Evolutionary conservation across 495 filamentous ascomycete genomes (phyloP).

Genomic region (Darksidea phi): DNA sequence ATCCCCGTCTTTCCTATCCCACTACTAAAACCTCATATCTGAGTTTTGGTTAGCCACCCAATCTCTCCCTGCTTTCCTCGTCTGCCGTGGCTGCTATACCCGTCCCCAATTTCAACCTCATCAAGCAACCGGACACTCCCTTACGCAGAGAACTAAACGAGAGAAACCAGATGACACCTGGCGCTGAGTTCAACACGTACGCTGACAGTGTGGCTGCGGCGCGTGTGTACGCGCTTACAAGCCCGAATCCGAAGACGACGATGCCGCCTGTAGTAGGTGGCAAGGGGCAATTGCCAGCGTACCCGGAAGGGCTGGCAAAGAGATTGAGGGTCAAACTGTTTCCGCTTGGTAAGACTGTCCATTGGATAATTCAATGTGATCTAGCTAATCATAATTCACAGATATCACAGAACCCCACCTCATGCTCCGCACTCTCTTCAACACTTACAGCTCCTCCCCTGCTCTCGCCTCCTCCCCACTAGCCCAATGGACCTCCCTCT

Average conservation of each 20-base stretch:
- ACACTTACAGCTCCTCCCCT: constrained; percentile 51
- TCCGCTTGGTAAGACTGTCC: constrained; percentile 58
- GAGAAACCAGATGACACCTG: constrained; percentile 49
- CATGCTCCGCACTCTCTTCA: constrained; percentile 61
- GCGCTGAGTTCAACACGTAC: constrained; percentile 54
- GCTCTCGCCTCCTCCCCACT: constrained; percentile 66
- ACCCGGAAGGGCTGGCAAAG: constrained; percentile 63
- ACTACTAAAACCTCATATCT: neutral
- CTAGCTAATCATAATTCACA: neutral
- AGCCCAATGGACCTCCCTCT: constrained; percentile 76
- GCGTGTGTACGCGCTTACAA: constrained; percentile 85
- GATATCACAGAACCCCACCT: constrained; percentile 78
- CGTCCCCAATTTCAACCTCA: constrained; percentile 37
- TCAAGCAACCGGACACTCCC: constrained; percentile 37
- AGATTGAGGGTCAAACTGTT: constrained; percentile 75
- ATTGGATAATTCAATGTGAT: neutral
- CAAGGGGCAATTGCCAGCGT: constrained; percentile 53
- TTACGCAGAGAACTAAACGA: constrained; percentile 38
- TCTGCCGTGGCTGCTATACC: neutral
- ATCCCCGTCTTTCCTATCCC: neutral
- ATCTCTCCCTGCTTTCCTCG: constrained; percentile 8
- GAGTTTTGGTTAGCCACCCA: constrained; percentile 21
- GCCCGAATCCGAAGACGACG: constrained; percentile 64
- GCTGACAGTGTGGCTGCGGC: constrained; percentile 65
- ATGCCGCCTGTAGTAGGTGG: constrained; percentile 57